Evolutionary conservation across 352 stramenopile genomes (phyloP), one percentile per base, ranked within the genome.

Genomic region (Globisporangium nagaii): DNA sequence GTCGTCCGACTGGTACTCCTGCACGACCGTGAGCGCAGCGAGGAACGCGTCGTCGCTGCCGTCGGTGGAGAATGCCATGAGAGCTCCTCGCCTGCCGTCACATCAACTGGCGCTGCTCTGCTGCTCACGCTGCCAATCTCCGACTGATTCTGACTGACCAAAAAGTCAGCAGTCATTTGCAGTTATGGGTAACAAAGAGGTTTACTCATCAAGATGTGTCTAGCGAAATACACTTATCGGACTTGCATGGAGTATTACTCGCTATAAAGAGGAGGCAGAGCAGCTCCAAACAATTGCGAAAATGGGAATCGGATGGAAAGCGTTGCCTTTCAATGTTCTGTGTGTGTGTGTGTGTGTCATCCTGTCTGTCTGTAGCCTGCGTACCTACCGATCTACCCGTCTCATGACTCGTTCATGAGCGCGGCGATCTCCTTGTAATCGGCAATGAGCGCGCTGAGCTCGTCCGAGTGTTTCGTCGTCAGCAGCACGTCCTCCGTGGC

Each of bases 391-490:
- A 30, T n/a, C 2, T 24, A 15, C n/a, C 19, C 3, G 8, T 19
- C 1, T 12, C 48, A 60, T 32, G 53, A 56, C 56, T 87, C 79
- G 52, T 74, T 86, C 64, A 81, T 68, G 30, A 87, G 70, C 24
- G 76, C 65, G n/a, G 78, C 75, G 62, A 86, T 81, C 61, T 90
- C 74, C 56, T 90, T 90, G 69, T 88, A 90, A 54, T 90, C 79
- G 28, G 73, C 56, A 28, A 90, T 70, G 10, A 87, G 62, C 9
- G 70, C 65, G 44, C 71, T 81, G 35, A 88, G 62, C 54, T 90
- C 79, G 41, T 86, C 76, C 31, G 72, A 75, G 58, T 81, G 73
- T 54, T 88, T 88, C 39, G 79, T 87, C 20, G 75, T 84, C 35
- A 90, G 46, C 12, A 86, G 65, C 24, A 90, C 56, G 25, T 90